Conservation (phyloP, 306 rosid genomes). For the Begonia fuchsioides region DNA sequence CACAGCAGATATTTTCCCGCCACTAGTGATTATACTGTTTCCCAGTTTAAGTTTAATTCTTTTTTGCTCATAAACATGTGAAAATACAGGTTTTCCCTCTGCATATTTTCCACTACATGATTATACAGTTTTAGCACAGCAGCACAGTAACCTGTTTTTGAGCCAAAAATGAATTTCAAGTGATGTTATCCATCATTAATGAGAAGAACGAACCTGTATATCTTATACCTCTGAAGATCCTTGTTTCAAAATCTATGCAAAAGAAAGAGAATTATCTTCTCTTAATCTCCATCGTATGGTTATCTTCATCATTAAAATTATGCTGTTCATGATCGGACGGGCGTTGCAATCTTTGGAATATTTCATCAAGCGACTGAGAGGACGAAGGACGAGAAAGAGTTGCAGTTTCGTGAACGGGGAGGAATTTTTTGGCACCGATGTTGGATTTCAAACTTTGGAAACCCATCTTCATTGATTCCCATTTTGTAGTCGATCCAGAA, state of each 20-base stretch:
- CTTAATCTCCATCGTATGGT: slow-evolving; percentile 11
- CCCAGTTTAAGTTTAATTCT: too few relatives aligned
- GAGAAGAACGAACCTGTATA: slow-evolving; percentile 32
- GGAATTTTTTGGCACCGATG: slow-evolving; percentile 38
- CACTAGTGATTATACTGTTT: too few relatives aligned
- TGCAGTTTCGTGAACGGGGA: slow-evolving; percentile 37
- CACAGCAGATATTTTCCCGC: too few relatives aligned
- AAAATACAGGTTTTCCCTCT: not conserved
- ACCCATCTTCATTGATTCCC: slow-evolving; percentile 71
- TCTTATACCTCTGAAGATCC: slow-evolving; percentile 1
- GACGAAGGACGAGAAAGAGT: slow-evolving; percentile 43
- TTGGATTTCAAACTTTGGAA: slow-evolving; percentile 68
- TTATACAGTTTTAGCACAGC: not conserved
- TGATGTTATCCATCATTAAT: not conserved
- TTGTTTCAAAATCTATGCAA: slow-evolving; percentile 12
- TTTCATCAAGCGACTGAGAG: slow-evolving; percentile 79
- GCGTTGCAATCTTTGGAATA: slow-evolving; percentile 75
- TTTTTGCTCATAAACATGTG: not conserved
- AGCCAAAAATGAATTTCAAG: not conserved
- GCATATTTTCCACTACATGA: not conserved
- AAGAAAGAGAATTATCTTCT: slow-evolving; percentile 24
- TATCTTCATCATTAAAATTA: slow-evolving; percentile 26
- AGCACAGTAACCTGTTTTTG: not conserved
- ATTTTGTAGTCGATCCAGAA: slow-evolving; percentile 50
- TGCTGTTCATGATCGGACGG: slow-evolving; percentile 33